Base-by-base conservation (phyloP, 78 protist species). In the Chrysochromulina parva region DNA sequence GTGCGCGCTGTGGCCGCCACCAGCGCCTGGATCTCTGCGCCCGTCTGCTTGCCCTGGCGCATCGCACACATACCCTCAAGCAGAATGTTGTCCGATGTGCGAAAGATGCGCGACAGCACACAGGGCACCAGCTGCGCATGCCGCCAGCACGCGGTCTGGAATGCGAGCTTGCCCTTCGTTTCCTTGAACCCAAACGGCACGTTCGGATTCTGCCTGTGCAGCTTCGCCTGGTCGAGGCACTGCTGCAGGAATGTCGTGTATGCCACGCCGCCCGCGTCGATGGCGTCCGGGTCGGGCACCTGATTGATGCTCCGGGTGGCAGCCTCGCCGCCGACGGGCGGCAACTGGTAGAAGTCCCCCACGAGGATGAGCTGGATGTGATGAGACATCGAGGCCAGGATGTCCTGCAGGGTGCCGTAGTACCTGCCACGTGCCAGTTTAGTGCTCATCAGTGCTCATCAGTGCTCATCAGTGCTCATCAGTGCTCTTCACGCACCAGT, bases 281-380 rank as follows among this genome's bases (percentile, higher is more conserved):
- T 26, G 19, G 60, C 48, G 38, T 13, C 53, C 60, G 22, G 11
- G 20, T 1, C 14, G 11, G 55, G 88, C 48, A 26, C 48, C 54
- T n/a, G 28, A 11, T 58, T 53, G 69, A 14, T 78, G 73, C 60
- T 19, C 55, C 58, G 74, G 0, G 74, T 20, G 73, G 26, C 76
- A 10, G 28, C 74, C 57, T 14, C 11, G 17, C 48, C 47, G 48
- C 85, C 38, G 7, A 97, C 97, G 14, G 98, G 98, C 59, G 98
- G 98, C 62, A 97, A 88, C 86, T 97, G 98, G 48, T 80, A 62
- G 48, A 97, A 96, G 89, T 97, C 98, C n/a, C 98, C 98, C 65
- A 87, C 85, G 28, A 94, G 47, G 50, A 96, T 85, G 48, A 97
- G 82, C 92, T 97, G 98, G 20, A 97, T 69, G 59, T 10, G 53